Conservation (phyloP, 352 stramenopile genomes). For the Phytophthora tubulina region DNA sequence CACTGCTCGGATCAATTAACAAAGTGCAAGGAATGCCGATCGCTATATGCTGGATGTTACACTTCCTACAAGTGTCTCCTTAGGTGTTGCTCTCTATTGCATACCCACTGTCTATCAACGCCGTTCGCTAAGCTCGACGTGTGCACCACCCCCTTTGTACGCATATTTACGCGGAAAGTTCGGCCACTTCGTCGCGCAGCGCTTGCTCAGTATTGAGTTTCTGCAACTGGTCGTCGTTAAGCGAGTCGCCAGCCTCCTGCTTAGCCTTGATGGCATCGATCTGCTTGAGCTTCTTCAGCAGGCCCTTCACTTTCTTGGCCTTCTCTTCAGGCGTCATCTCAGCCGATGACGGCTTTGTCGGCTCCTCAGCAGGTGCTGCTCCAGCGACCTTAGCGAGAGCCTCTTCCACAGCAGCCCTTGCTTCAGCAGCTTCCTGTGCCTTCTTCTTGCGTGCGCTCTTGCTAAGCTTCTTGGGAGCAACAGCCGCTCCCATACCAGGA, state of each 20-base stretch:
- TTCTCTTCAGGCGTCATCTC: slow-evolving; percentile 81
- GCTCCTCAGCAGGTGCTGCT: slow-evolving; percentile 31
- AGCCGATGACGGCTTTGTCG: slow-evolving; percentile 26
- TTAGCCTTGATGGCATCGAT: slow-evolving; percentile 88
- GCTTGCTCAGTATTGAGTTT: slow-evolving; percentile 77
- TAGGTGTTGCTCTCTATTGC: slow-evolving; percentile 24
- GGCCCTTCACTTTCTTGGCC: slow-evolving; percentile 85
- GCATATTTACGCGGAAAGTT: slow-evolving; percentile 55
- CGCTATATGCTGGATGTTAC: slow-evolving; percentile 10
- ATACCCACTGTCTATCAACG: background rate
- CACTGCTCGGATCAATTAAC: slow-evolving; percentile 15
- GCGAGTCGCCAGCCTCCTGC: slow-evolving; percentile 66
- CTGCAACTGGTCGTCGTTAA: slow-evolving; percentile 85
- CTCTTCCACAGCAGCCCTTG: slow-evolving; percentile 70
- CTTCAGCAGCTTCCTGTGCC: slow-evolving; percentile 76
- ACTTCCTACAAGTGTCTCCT: slow-evolving; percentile 1
- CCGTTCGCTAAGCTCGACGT: slow-evolving; percentile 10
- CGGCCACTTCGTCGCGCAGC: slow-evolving; percentile 71
- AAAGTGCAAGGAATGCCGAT: slow-evolving; percentile 4
- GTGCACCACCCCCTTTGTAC: slow-evolving; percentile 4
- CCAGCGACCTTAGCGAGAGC: slow-evolving; percentile 55
- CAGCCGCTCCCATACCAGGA: slow-evolving; percentile 68
- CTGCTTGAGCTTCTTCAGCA: slow-evolving; percentile 91
- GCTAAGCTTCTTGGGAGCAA: slow-evolving; percentile 74
- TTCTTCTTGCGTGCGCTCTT: slow-evolving; percentile 90